phyloP scores from a whole-genome alignment of 345 rosid species.

The Brassica napus region DNA sequence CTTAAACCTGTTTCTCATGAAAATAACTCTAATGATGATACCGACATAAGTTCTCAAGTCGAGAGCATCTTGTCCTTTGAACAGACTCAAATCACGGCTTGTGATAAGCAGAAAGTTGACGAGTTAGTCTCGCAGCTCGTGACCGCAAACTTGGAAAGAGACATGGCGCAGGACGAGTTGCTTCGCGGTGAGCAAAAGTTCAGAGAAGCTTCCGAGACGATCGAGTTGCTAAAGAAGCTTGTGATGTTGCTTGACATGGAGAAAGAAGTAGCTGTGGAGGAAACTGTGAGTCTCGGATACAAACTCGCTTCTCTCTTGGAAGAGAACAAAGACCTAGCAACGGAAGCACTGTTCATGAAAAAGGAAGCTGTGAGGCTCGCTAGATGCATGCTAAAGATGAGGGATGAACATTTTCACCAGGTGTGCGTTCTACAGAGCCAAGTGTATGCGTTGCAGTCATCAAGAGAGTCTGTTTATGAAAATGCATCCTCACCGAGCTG shows the following conservation, averaged over 20 bases:
- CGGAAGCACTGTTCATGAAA: not conserved
- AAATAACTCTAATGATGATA: not conserved
- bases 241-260: not conserved
- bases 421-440: slow-evolving; percentile 41
- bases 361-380: slow-evolving; percentile 50
- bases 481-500: not conserved
- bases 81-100: slow-evolving; percentile 2
- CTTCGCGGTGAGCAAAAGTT: slow-evolving; percentile 34
- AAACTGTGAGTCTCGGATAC: not conserved
- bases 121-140: slow-evolving; percentile 47
- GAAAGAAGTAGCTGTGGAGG: not conserved
- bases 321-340: not conserved
- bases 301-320: not conserved
- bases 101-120: slow-evolving; percentile 1
- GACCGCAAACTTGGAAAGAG: slow-evolving; percentile 51
- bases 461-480: slow-evolving; percentile 26
- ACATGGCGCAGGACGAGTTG: slow-evolving; percentile 38
- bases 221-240: not conserved
- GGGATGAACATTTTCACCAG: slow-evolving; percentile 57
- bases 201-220: slow-evolving; percentile 26
- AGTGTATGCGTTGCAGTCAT: slow-evolving; percentile 45
- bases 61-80: slow-evolving; percentile 25
- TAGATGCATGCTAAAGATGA: slow-evolving; percentile 53
- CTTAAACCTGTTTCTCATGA: not conserved
- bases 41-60: slow-evolving; percentile 10